Evolutionary conservation across 805 yeast species (phyloP), one percentile per base, ranked within the genome.

Genomic region (Priceomyces haplophilus): DNA sequence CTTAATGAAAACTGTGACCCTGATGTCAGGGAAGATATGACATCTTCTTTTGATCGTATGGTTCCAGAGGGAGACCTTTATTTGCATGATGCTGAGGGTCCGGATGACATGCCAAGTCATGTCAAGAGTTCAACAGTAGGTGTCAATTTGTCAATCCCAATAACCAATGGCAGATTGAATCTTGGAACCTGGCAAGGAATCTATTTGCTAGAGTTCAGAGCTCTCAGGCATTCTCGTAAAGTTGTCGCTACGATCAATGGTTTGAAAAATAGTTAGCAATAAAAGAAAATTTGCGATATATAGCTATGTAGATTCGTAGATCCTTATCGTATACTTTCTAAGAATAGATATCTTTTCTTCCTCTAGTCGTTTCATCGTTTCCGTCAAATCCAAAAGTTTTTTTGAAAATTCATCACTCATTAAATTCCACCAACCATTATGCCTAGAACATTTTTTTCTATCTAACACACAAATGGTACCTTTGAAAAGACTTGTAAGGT

Each of bases 101-200:
- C 85, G 3, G 95, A 87, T 57, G 95, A 86, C 58, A 83, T 85
- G 89, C 87, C 91, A 1, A 85, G 90, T 0, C 95, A 86, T 59
- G 80, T 82, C 40, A 82, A 85, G 56, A 72, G 85, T 15, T 41
- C 45, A 50, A 61, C 78, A 37, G 73, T 83, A 7, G 93, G 95
- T 15, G 83, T 79, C 6, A 71, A 79, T 3, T 64, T 86, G 20
- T 69, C 78, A 3, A 78, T 86, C 34, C 95, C 95, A 1, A 85
- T 86, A 38, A 58, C 72, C 17, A 76, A 85, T 52, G 95, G 95
- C 1, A 58, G 69, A 25, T 64, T 86, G 42, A 83, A 82, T 1
- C 72, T 82, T 0, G 95, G 95, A 1, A 86, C 93, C 0, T 87
- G 95, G 95, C 95, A 86, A 58, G 95, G 93, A 0, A 75, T 87